Conservation (phyloP, 345 rosid species). For the Triadica sebifera region DNA sequence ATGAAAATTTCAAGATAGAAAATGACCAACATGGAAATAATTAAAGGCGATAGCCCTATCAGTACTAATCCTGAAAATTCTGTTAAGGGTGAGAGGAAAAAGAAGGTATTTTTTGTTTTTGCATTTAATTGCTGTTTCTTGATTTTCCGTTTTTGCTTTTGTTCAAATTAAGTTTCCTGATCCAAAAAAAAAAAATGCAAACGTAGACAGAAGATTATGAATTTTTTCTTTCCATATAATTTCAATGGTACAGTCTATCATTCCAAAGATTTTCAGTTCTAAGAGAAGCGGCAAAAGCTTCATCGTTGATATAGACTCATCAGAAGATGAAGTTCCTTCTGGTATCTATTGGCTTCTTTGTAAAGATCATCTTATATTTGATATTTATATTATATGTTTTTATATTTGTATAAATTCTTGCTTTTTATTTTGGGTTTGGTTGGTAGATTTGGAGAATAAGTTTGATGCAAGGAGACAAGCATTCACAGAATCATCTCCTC, state of each 20-base stretch:
- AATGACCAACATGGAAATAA: slow-evolving; percentile 29
- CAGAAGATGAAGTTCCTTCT: slow-evolving; percentile 26
- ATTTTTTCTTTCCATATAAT: neutral
- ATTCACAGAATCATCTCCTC: slow-evolving; percentile 46
- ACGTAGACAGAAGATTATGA: neutral
- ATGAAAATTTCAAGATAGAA: slow-evolving; percentile 31
- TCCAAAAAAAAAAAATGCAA: neutral
- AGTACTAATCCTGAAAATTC: slow-evolving; percentile 33
- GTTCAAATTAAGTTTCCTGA: neutral
- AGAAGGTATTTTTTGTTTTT: slow-evolving; percentile 47
- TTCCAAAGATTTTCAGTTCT: slow-evolving; percentile 72
- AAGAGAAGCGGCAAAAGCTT: slow-evolving; percentile 41
- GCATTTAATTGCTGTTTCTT: neutral
- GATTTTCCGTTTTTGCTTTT: neutral
- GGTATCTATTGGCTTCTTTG: slow-evolving; percentile 26
- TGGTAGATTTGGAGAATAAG: slow-evolving; percentile 48
- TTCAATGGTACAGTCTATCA: slow-evolving; percentile 37
- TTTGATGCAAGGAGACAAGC: slow-evolving; percentile 37
- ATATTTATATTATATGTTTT: neutral
- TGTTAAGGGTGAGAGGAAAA: slow-evolving; percentile 62
- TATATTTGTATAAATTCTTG: neutral
- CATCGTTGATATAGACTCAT: slow-evolving; percentile 31
- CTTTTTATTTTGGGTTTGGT: no score
- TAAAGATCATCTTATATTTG: neutral
- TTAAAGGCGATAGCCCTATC: slow-evolving; percentile 28